These are phyloP conservation scores for Lathyrus sativus DNA, from an alignment of 306 rosid species.

Conservation along the genomic window DNA sequence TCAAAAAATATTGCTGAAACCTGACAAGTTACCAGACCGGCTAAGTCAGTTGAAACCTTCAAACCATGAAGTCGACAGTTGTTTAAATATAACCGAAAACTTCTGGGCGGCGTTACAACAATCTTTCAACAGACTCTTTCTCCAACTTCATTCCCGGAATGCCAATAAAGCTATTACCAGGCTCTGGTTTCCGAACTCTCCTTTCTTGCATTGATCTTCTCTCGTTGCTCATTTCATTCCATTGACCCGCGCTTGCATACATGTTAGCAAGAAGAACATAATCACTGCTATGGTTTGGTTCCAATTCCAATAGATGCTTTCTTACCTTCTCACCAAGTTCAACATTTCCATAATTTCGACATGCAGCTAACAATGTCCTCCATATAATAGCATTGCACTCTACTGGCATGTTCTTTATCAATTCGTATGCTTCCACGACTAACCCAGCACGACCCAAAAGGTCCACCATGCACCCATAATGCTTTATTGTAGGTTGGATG, in stretches of 20 bases:
- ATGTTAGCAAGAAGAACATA: constrained; percentile 74
- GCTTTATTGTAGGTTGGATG: constrained; percentile 68
- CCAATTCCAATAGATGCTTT: constrained; percentile 56
- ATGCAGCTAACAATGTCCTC: constrained; percentile 74
- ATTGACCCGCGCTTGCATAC: constrained; percentile 67
- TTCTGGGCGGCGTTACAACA: background rate
- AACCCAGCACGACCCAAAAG: constrained; percentile 76
- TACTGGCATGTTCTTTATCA: constrained; percentile 60
- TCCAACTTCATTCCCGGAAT: constrained; percentile 23
- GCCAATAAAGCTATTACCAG: constrained; percentile 58
- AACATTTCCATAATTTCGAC: constrained; percentile 58
- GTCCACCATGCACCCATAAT: constrained; percentile 85
- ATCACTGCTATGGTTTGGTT: constrained; percentile 71
- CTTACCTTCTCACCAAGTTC: constrained; percentile 69
- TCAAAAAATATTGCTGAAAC: constrained; percentile 1
- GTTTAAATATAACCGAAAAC: constrained; percentile 9
- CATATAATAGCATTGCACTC: constrained; percentile 71
- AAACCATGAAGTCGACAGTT: background rate
- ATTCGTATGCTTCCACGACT: constrained; percentile 60
- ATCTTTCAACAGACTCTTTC: constrained; percentile 20
- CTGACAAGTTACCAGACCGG: background rate
- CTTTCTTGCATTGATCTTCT: constrained; percentile 54
- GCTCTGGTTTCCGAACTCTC: constrained; percentile 58
- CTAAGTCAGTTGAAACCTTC: background rate
- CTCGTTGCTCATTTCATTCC: constrained; percentile 56